Base-by-base conservation (phyloP, 192 early-diverging fungal species). In the Backusella sp. region DNA sequence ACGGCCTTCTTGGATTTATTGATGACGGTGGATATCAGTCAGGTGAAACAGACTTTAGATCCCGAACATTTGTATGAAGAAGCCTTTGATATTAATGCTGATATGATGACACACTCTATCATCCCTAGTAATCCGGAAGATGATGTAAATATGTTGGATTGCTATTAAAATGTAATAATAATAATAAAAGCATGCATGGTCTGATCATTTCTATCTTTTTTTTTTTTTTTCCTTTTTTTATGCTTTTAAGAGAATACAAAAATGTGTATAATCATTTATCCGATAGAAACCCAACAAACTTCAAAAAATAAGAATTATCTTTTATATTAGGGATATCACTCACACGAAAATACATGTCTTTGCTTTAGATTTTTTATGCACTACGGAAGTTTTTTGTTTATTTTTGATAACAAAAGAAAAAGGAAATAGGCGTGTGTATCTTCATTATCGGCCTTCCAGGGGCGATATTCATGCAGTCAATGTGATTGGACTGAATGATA, bases 21-120 rank as follows among this genome's bases (percentile, higher is more conserved):
- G 1, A 49, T 21, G 11, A 35, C 62, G 0, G 46, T 88, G 21
- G 79, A 88, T 73, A 81, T 85, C 77, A 78, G 77, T 23, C 73
- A 79, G 9, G 53, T 88, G 42, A 82, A 84, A 46, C 73, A 85
- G 19, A 84, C 83, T 8, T 81, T 80, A 4, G 81, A 78, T 28
- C 80, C 80, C 21, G 87, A 88, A 66, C 84, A 87, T 59, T 80
- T 88, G 14, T 88, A 88, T 53, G 79, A 87, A 73, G 87, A 88
- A 72, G 84, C 84, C 1, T 73, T 88, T 75, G 81, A 84, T 11
- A 83, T 87, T 66, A 84, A 87, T 66, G 80, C n/a, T 71, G 77
- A 23, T 70, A 66, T 15, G 87, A 88, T 68, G 78, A 83, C 42
- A 46, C 71, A 59, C 68, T 82, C 75, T 46, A 83, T 80, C 77